Percentiles rank a stretch among this genome's conserved stretches.
Evolutionary conservation across 2,329 filamentous ascomycete species (phyloP).

Genomic region (Penicillium sp.): DNA sequence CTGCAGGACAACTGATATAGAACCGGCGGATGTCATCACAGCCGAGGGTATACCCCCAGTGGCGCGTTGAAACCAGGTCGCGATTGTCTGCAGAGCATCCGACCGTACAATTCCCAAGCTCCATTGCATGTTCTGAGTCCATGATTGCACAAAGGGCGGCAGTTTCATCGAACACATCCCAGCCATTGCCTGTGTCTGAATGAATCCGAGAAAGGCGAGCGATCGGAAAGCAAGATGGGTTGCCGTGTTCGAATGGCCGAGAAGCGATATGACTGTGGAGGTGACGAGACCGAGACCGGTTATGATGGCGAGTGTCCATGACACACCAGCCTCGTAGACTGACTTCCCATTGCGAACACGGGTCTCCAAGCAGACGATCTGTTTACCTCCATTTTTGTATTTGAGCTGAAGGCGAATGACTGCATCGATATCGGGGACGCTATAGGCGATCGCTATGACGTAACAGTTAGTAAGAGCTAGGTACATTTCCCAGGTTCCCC

Average conservation of each 20-base stretch:
- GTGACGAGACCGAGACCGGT: conserved; percentile 72
- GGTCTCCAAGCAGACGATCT: conserved; percentile 25
- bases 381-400: conserved; percentile 5
- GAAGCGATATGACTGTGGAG: conserved; percentile 76
- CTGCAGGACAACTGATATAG: conserved; percentile 72
- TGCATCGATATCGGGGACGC: conserved; percentile 54
- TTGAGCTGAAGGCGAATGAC: conserved; percentile 13
- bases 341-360: conserved; percentile 34
- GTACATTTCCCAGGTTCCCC: background rate
- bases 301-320: conserved; percentile 80
- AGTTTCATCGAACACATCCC: conserved; percentile 71
- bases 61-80: conserved; percentile 90
- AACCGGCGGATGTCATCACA: conserved; percentile 62
- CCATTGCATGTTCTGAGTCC: conserved; percentile 98
- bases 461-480: conserved; percentile 1
- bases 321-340: conserved; percentile 76
- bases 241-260: conserved; percentile 86
- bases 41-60: conserved; percentile 77
- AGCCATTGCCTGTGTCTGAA: conserved; percentile 85
- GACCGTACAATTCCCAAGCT: conserved; percentile 88
- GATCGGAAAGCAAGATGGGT: conserved; percentile 89
- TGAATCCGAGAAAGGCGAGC: conserved; percentile 81
- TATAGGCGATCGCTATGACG: conserved; percentile 63
- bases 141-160: conserved; percentile 78
- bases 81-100: conserved; percentile 72